Base-by-base conservation (phyloP, 108 stramenopile genomes). In the Nitzschia sp. region DNA sequence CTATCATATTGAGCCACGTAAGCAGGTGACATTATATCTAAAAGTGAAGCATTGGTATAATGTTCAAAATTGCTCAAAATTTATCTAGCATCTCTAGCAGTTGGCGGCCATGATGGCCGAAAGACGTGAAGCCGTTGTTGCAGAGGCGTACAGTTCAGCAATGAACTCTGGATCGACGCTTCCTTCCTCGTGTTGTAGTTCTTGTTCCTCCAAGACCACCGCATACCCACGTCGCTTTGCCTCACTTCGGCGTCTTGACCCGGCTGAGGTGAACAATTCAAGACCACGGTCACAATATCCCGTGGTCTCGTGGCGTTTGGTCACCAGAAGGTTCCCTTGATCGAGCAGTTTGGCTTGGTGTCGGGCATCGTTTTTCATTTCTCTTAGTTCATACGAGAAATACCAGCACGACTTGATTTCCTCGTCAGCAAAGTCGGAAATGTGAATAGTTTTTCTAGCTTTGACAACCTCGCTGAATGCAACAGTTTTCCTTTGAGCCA, bases 161-260 rank as follows among this genome's bases (percentile, higher is more conserved):
- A 62, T 62, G 42, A 32, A 62, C 23, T 42, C 61, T 8, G 28
- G 24, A 23, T 62, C 61, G 19, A 19, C 13, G 25, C 61, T 34
- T 24, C 61, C 61, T 42, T 42, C 25, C 42, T 62, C 42, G 8
- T 42, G 13, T 25, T 62, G 61, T 42, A 62, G 13, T 13, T 42
- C 42, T 62, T 62, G 61, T 26, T 62, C 61, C 23, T 62, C 61
- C 23, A 62, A 13, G 19, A 62, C 61, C n/a, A 51, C 17, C 4
- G 19, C 21, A 4, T 4, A 4, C 4, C 49, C 21, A 19, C 21
- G 13, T 51, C 49, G 11, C 21, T 51, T 51, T 9, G 11, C 21
- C 18, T 9, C 13, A 19, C 49, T 21, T 51, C 49, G 11, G 11
- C n/a, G 13, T 17, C 21, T 51, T 19, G 49, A 17, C 4, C 49